Base-by-base conservation (phyloP, 371 early-diverging fungal species). In the Rhizopus sp. region DNA sequence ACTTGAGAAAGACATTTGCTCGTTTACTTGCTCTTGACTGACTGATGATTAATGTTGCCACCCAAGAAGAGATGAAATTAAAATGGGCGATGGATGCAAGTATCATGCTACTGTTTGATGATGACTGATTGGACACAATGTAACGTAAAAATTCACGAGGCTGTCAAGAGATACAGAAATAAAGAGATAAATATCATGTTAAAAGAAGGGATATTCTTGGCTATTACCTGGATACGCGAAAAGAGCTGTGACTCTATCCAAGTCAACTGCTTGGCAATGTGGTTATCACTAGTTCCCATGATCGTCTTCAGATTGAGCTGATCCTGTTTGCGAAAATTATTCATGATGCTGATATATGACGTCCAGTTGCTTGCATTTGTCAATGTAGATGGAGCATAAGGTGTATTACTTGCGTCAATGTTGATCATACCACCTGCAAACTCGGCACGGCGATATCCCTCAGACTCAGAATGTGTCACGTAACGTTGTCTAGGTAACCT, bases 31-130 rank as follows among this genome's bases (percentile, higher is more conserved):
- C 57, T 50, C 83, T 78, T 23, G 81, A 59, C 53, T 87, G 87
- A 40, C 74, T 72, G 7, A 86, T 67, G 35, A 88, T 78, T 70
- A 86, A 81, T 29, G 87, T 84, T 2, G 81, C 80, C 7, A 84
- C 86, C 88, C 89, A 88, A 6, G 78, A 77, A 3, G 85, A 83
- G 39, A 85, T 80, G 56, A 79, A 81, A 63, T 85, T 85, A 44
- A 85, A 82, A 38, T 83, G 83, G 4, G 81, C 68, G 12, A 85
- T 80, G 9, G 82, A 83, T n/a, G 82, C 79, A 38, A 68, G 62
- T 8, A 85, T 68, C 4, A 77, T 60, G 42, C 71, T 71, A 46
- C 17, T 55, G 34, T 53, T 50, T 32, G 37, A 7, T 39, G 61
- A 55, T 40, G 56, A 52, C 55, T 46, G 52, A 47, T 55, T 49